Percentiles rank a stretch among this genome's conserved stretches.
Evolutionary conservation across 306 rosid genomes (phyloP).

Genomic region (Trichosanthes cucumerina): DNA sequence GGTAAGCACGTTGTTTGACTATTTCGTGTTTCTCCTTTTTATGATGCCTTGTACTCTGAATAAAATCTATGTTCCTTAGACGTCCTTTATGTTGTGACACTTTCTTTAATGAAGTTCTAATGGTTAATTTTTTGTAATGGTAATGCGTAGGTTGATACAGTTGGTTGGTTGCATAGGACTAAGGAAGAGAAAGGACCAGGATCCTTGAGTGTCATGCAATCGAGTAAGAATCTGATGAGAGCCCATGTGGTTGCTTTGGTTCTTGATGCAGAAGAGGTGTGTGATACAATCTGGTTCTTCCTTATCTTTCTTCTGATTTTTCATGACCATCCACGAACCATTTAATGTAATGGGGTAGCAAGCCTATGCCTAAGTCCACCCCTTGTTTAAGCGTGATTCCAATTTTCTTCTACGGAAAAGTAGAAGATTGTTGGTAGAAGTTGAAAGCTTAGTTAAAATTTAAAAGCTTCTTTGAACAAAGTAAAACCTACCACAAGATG

Average conservation of each 20-base stretch:
- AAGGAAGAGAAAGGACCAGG: conserved; percentile 84
- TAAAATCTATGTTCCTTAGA: background rate
- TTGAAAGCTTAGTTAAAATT: background rate
- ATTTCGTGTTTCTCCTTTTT: background rate
- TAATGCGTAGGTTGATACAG: conserved; percentile 72
- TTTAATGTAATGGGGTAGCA: background rate
- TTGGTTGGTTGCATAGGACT: conserved; percentile 91
- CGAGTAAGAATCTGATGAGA: conserved; percentile 86
- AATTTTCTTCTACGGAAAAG: background rate
- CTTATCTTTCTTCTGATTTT: conserved; percentile 8
- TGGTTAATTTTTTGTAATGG: background rate
- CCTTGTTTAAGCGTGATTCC: background rate
- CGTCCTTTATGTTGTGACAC: background rate
- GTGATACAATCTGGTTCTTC: background rate
- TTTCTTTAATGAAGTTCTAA: background rate
- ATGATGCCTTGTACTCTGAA: background rate
- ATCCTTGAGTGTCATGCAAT: conserved; percentile 90
- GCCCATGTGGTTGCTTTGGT: conserved; percentile 91
- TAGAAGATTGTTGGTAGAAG: background rate
- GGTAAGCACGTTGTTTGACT: conserved; percentile 22
- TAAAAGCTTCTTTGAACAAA: background rate
- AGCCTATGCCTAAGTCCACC: background rate
- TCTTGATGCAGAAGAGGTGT: conserved; percentile 91
- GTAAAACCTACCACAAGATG: background rate
- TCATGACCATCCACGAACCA: background rate